Percentiles rank a stretch among this genome's conserved stretches.
phyloP scores from a whole-genome alignment of 306 rosid genomes.

The Luffa aegyptiaca region DNA sequence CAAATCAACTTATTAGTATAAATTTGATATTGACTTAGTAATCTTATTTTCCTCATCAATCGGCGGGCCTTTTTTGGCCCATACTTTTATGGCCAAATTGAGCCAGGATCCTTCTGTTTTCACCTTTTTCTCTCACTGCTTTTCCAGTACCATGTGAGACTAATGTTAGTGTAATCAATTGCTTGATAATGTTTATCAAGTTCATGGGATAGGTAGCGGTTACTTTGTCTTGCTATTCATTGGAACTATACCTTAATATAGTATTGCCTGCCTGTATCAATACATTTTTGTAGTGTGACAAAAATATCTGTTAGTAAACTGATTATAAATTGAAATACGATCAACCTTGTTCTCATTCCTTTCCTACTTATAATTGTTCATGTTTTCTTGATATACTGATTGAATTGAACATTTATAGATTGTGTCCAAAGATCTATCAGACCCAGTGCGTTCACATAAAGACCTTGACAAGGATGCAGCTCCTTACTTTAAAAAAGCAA shows the following conservation, averaged over 20 bases:
- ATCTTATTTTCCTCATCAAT: not conserved
- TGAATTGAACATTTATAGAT: constrained; percentile 46
- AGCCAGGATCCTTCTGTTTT: not conserved
- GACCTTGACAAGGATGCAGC: constrained; percentile 98
- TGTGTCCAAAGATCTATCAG: constrained; percentile 80
- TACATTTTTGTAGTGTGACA: not conserved
- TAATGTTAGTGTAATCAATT: not conserved
- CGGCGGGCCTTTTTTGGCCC: not conserved
- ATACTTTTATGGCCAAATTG: not conserved
- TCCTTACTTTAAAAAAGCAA: constrained; percentile 86
- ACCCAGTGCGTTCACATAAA: constrained; percentile 94
- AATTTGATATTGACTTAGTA: not conserved
- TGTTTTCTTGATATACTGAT: not conserved
- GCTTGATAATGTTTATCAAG: not conserved
- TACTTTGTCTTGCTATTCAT: not conserved
- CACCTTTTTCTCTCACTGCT: not conserved
- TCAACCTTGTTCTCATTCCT: not conserved
- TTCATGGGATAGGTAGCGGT: not conserved
- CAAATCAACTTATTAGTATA: not conserved
- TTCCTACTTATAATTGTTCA: not conserved
- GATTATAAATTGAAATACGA: not conserved
- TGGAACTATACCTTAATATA: not conserved
- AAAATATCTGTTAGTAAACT: not conserved
- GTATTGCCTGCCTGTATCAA: not conserved
- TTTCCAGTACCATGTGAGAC: not conserved